Evolutionary conservation across 805 yeast species (phyloP), one percentile per base, ranked within the genome.

Genomic region (Pichia nanzhaoensis): DNA sequence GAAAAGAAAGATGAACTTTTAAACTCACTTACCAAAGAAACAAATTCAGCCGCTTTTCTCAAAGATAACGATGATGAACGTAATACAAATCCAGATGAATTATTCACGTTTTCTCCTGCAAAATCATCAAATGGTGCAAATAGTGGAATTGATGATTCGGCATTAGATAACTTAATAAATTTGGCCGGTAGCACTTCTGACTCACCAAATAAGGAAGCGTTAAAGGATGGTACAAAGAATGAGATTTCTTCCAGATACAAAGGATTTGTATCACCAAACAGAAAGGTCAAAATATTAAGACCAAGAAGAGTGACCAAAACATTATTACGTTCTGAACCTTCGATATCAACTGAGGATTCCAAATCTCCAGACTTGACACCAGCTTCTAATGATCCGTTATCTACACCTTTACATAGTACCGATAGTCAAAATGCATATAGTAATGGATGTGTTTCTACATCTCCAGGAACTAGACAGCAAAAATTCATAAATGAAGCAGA

Each of bases 221-320:
- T 36, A 21, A 17, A 17, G 7, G 39, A 12, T 8, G 12, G 6
- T 10, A 16, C 38, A 5, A 50, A 45, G 18, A 14, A 46, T 21
- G 42, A 37, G n/a, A 45, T 12, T 27, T 20, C 41, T 31, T 19
- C 27, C 44, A 21, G 38, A 30, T 21, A 21, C 21, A 41, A 34
- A 27, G 38, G 30, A 14, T 12, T 59, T 17, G 43, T 59, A 3
- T 68, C 75, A 2, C 73, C 75, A 24, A 63, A 68, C 35, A 68
- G 65, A 50, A 61, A 65, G 32, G 51, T 68, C 18, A 67, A 69
- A 33, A 59, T 77, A 21, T 69, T 72, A 51, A 69, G 71, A 47
- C 73, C 77, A 1, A 71, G 78, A 35, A 67, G 80, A 50, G 57
- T 41, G 2, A 37, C 42, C 9, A 45, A 44, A 24, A 7, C 21